phyloP scores from a whole-genome alignment of 225 moss, liverwort and hornwort genomes.

The Physcomitrellopsis africana region DNA sequence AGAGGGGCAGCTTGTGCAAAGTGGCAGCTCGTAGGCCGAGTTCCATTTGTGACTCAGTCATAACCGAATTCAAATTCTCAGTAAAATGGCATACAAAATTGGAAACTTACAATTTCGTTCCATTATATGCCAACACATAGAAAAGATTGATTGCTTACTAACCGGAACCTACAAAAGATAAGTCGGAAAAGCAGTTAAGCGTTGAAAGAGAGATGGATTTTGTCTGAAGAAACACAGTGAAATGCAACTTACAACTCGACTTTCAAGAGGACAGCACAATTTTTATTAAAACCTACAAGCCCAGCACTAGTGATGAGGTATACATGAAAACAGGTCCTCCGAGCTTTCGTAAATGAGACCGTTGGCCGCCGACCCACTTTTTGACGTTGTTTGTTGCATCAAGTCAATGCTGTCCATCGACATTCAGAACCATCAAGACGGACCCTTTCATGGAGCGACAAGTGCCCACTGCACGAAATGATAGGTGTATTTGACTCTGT shows the following conservation, averaged over 20 bases:
- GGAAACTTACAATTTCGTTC: neutral
- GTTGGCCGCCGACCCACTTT: slow-evolving; percentile 43
- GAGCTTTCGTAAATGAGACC: slow-evolving; percentile 16
- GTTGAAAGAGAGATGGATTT: neutral
- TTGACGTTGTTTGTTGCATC: slow-evolving; percentile 49
- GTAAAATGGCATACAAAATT: neutral
- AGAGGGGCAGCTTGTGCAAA: slow-evolving; percentile 50
- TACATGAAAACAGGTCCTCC: slow-evolving; percentile 47
- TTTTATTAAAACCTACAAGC: too few relatives aligned
- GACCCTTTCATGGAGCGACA: slow-evolving; percentile 8
- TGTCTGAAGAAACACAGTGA: too few relatives aligned
- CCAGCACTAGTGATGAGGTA: neutral
- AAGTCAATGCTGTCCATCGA: slow-evolving; percentile 37
- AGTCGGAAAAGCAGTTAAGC: too few relatives aligned
- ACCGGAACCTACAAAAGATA: neutral
- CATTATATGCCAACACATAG: neutral
- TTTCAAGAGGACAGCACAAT: neutral
- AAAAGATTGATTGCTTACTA: neutral
- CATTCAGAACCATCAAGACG: slow-evolving; percentile 14
- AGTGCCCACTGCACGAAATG: neutral
- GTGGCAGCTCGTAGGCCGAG: slow-evolving; percentile 47
- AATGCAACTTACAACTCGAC: neutral
- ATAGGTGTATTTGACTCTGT: neutral
- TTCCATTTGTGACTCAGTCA: slow-evolving; percentile 39
- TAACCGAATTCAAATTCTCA: slow-evolving; percentile 8